A percentile compares a stretch with the other conserved stretches of the same genome.
phyloP scores from a whole-genome alignment of 2,329 filamentous ascomycete genomes.

The Endothia cerciana region DNA sequence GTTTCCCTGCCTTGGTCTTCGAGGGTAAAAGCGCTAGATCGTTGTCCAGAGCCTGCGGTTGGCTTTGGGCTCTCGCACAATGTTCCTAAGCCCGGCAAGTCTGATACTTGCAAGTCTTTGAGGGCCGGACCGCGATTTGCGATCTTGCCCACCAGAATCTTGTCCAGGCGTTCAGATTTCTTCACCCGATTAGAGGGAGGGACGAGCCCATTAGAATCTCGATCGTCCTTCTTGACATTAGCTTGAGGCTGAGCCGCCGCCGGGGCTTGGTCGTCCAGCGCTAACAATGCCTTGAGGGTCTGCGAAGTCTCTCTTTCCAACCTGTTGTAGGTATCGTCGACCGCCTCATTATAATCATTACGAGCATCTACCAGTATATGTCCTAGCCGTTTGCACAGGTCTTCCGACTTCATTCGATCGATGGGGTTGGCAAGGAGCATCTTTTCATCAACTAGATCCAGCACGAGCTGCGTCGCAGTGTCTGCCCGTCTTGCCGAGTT shows the following conservation, averaged over 20 bases:
- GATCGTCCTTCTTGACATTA: not conserved
- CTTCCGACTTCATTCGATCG: not conserved
- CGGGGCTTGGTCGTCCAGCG: not conserved
- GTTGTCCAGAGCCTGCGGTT: not conserved
- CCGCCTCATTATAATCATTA: not conserved
- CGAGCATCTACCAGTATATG: not conserved
- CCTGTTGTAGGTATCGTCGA: not conserved
- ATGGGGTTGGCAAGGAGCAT: not conserved
- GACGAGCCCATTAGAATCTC: not conserved
- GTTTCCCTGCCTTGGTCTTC: not conserved
- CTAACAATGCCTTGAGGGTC: not conserved
- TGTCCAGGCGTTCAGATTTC: constrained; percentile 10
- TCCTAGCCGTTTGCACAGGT: not conserved
- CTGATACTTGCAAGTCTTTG: not conserved
- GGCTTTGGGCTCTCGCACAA: not conserved
- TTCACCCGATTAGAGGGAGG: not conserved
- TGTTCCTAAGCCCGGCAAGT: not conserved
- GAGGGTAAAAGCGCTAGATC: not conserved
- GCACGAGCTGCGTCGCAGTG: not conserved
- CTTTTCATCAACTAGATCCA: not conserved
- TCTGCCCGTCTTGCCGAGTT: constrained; percentile 2
- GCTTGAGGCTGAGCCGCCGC: not conserved
- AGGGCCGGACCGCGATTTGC: not conserved
- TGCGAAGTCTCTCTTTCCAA: not conserved
- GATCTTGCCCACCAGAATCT: not conserved